Conservation (phyloP, 1,139 yeast species). For the Debaryomyces udenii region DNA sequence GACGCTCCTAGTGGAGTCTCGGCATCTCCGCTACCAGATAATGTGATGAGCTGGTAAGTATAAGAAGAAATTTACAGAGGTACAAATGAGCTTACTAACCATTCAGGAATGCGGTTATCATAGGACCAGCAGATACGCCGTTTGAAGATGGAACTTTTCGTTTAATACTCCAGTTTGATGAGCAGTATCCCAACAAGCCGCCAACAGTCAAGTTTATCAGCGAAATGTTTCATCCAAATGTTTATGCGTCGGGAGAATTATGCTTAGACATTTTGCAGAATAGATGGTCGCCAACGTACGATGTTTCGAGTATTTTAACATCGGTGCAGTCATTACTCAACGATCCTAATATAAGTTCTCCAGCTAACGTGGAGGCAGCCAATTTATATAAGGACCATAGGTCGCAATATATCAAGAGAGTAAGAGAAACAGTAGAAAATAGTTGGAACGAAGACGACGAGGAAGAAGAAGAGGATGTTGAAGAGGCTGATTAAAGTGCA, state of each 20-base stretch:
- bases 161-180: constrained; percentile 85
- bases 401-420: constrained; percentile 87
- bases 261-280: constrained; percentile 95
- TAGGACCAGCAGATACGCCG: constrained; percentile 97
- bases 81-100: constrained; percentile 15
- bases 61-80: constrained; percentile 1
- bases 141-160: constrained; percentile 98
- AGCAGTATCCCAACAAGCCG: constrained; percentile 96
- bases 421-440: constrained; percentile 89
- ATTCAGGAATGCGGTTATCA: constrained; percentile 84
- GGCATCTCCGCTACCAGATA: constrained; percentile 95
- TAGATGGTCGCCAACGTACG: constrained; percentile 98
- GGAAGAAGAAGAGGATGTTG: constrained; percentile 58
- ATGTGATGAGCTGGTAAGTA: constrained; percentile 84
- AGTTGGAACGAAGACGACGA: constrained; percentile 73
- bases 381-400: constrained; percentile 93
- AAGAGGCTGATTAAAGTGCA: constrained; percentile 6
- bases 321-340: constrained; percentile 84
- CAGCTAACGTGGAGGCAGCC: constrained; percentile 98
- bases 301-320: constrained; percentile 94
- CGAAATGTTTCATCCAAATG: constrained; percentile 98
- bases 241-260: constrained; percentile 91
- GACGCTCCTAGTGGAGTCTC: constrained; percentile 98
- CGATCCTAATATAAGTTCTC: constrained; percentile 95
- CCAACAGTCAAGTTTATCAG: constrained; percentile 89